These are phyloP conservation scores for Stagonosporopsis vannaccii DNA, from an alignment of 2,329 filamentous ascomycete genomes.

Conservation along the genomic window DNA sequence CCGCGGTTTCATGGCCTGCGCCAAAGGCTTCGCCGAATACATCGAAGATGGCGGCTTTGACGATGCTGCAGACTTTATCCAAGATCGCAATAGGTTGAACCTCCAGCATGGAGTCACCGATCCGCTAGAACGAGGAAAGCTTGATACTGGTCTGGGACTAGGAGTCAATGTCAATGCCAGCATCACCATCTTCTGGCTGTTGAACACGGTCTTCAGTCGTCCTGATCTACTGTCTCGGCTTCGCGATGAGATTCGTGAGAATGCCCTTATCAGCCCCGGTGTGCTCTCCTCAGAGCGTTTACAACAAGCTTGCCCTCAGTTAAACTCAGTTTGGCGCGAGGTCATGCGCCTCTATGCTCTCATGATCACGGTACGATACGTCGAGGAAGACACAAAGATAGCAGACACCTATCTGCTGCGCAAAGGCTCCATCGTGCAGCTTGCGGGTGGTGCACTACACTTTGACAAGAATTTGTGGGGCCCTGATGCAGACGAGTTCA, in stretches of 20 bases:
- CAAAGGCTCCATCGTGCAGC: background rate
- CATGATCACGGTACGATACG: background rate
- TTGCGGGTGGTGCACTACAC: background rate
- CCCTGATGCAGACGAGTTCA: background rate
- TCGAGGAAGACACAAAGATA: background rate
- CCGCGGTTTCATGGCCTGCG: background rate
- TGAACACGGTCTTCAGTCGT: constrained; percentile 54
- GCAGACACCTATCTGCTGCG: background rate
- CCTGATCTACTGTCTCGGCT: constrained; percentile 20
- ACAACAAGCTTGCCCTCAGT: background rate
- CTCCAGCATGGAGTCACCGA: background rate
- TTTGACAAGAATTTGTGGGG: background rate
- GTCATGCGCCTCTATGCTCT: background rate
- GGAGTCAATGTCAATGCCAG: constrained; percentile 54
- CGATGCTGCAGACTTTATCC: background rate
- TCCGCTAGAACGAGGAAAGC: background rate
- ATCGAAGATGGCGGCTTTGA: background rate
- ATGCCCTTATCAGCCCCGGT: background rate
- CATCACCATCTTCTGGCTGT: constrained; percentile 55
- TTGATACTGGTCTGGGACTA: constrained; percentile 37
- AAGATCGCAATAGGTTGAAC: background rate
- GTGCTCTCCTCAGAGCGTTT: background rate
- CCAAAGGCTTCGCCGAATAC: background rate
- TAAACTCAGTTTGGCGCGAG: background rate
- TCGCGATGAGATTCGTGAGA: background rate